Base-by-base conservation (phyloP, 768 basidiomycete genomes). In the Pulveroboletus sp. region DNA sequence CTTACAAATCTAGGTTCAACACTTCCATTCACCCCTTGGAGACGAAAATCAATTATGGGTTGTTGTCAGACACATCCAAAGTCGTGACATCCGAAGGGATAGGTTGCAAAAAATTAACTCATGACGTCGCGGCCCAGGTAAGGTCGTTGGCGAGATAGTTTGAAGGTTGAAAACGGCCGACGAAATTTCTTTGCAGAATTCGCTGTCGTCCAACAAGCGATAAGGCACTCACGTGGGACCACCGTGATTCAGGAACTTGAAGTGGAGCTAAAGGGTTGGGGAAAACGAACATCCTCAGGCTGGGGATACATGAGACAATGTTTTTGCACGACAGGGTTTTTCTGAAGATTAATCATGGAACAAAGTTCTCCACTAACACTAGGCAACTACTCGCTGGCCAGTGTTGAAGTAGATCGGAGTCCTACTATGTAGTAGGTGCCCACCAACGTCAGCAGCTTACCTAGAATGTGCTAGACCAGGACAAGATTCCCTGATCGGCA, bases 1-100 rank as follows among this genome's bases (percentile, higher is more conserved):
- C 49, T 46, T 46, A 56, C 48, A 39, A 50, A 61, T 61, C 37
- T n/a, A 63, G 60, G 61, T 58, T 61, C 46, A 32, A 26, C 34
- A 34, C 8, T 24, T 16, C n/a, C 56, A 58, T 27, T 24, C 41
- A 39, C 44, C 47, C 47, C 41, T 37, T n/a, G 54, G 16, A 23
- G 16, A 29, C 42, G n/a, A n/a, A n/a, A n/a, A n/a, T n/a, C n/a
- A n/a, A n/a, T n/a, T n/a, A 32, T 50, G 50, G 27, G 16, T 19
- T 24, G 41, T 43, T 43, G 42, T 20, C 42, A 43, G 12, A 11
- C 41, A 24, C 27, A 8, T n/a, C n/a, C n/a, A n/a, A n/a, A n/a
- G n/a, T n/a, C 16, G 24, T 22, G 35, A 50, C 24, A 24, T 14
- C 34, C n/a, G 19, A 20, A 20, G 30, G 12, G 11, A 13, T n/a